Conservation (phyloP, 805 yeast genomes). For the Kurtzmaniella fragi region DNA sequence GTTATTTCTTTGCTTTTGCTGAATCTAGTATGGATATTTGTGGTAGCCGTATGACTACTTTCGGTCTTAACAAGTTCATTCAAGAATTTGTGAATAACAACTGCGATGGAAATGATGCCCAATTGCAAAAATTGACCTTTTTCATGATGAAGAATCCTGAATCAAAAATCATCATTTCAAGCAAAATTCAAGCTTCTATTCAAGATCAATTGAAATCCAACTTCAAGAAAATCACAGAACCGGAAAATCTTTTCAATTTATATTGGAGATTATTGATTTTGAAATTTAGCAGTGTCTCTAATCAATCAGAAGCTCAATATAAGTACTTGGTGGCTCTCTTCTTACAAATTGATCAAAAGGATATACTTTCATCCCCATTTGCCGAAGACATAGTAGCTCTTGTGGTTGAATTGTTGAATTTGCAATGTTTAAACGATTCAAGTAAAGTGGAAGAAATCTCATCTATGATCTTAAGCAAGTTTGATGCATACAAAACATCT, state of each 20-base stretch:
- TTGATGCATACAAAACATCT: slow-evolving; percentile 27
- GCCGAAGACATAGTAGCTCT: slow-evolving; percentile 38
- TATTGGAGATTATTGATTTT: slow-evolving; percentile 51
- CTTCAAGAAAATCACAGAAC: slow-evolving; percentile 4
- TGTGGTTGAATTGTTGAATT: slow-evolving; percentile 28
- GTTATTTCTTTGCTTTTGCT: slow-evolving; percentile 41
- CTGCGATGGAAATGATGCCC: slow-evolving; percentile 11
- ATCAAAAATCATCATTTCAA: slow-evolving; percentile 18
- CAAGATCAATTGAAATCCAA: slow-evolving; percentile 7
- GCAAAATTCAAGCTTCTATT: slow-evolving; percentile 19
- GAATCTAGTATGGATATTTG: slow-evolving; percentile 40
- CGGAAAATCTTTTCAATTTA: slow-evolving; percentile 26
- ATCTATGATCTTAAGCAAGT: slow-evolving; percentile 11
- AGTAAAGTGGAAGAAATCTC: slow-evolving; percentile 10
- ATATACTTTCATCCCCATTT: slow-evolving; percentile 16
- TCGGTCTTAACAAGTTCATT: slow-evolving; percentile 38
- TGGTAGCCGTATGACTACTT: slow-evolving; percentile 40
- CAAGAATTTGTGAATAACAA: slow-evolving; percentile 42
- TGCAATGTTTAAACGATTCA: slow-evolving; percentile 13
- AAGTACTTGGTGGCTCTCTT: slow-evolving; percentile 12
- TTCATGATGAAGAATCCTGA: slow-evolving; percentile 13
- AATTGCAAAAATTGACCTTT: slow-evolving; percentile 24
- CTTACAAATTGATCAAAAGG: slow-evolving; percentile 5
- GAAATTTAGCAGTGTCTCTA: slow-evolving; percentile 26
- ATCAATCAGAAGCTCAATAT: slow-evolving; percentile 12